Percentiles rank a stretch among this genome's conserved stretches.
phyloP scores from a whole-genome alignment of 2,329 filamentous ascomycete genomes.

The Cordyceps javanica region DNA sequence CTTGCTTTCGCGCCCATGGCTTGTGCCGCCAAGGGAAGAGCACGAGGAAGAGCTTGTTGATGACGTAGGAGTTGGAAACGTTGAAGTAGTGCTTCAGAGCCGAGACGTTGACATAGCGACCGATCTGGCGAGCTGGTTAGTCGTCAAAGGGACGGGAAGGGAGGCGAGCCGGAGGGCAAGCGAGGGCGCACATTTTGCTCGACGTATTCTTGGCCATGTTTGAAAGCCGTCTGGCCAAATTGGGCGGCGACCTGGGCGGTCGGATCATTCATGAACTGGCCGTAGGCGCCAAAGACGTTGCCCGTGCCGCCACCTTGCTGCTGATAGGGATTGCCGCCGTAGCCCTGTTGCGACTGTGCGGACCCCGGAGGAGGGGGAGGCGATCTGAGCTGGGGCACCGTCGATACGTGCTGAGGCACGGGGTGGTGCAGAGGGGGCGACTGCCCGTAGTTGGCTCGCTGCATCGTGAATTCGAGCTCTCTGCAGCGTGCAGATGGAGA shows the following conservation, averaged over 20 bases:
- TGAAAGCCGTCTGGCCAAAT: conserved; percentile 86
- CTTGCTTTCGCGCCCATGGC: conserved; percentile 90
- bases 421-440: conserved; percentile 95
- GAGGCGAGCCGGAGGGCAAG: not conserved
- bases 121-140: conserved; percentile 25
- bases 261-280: conserved; percentile 92
- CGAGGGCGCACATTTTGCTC: conserved; percentile 75
- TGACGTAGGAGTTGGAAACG: conserved; percentile 93
- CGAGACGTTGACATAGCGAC: conserved; percentile 80
- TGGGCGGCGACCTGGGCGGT: conserved; percentile 93
- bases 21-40: conserved; percentile 97
- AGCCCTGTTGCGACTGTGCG: conserved; percentile 59
- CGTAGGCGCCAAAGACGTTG: conserved; percentile 66
- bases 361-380: conserved; percentile 74
- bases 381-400: conserved; percentile 92
- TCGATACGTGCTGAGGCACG: conserved; percentile 96
- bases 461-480: conserved; percentile 58
- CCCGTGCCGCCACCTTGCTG: conserved; percentile 48
- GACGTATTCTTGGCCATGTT: conserved; percentile 86
- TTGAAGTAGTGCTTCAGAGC: conserved; percentile 99
- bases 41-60: conserved; percentile 87
- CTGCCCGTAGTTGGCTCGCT: conserved; percentile 76
- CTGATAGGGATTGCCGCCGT: conserved; percentile 68
- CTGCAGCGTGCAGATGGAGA: conserved; percentile 5
- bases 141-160: not conserved